These are phyloP conservation scores for Paramarasmius palmivorus DNA, from an alignment of 1,284 basidiomycete species.

Conservation along the genomic window DNA sequence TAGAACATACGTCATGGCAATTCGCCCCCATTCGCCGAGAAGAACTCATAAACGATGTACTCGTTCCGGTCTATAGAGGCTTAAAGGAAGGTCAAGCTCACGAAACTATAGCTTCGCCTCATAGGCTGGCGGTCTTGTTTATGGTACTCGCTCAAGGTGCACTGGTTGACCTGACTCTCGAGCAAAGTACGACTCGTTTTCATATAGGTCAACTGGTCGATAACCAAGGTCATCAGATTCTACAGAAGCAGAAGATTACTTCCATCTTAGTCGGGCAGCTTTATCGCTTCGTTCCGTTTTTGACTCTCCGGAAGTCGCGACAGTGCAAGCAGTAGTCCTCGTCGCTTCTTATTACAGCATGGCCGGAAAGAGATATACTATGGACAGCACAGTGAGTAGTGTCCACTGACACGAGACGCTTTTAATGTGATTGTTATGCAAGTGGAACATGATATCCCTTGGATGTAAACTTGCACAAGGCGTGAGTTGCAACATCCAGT, in stretches of 20 bases:
- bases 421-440: background rate
- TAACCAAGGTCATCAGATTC: constrained; percentile 34
- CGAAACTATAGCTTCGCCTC: constrained; percentile 42
- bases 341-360: constrained; percentile 57
- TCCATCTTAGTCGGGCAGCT: constrained; percentile 55
- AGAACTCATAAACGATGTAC: constrained; percentile 63
- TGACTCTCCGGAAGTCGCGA: constrained; percentile 61
- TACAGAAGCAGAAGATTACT: constrained; percentile 59
- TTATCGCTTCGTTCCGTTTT: constrained; percentile 60
- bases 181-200: constrained; percentile 41
- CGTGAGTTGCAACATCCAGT: constrained; percentile 35
- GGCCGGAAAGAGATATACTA: constrained; percentile 50
- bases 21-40: constrained; percentile 63
- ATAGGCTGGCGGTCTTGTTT: constrained; percentile 57
- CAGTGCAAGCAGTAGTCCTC: constrained; percentile 58
- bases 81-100: constrained; percentile 40
- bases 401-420: background rate
- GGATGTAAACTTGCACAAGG: constrained; percentile 58
- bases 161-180: constrained; percentile 62
- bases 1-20: constrained; percentile 63
- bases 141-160: constrained; percentile 62
- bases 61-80: constrained; percentile 59
- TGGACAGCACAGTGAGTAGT: constrained; percentile 43
- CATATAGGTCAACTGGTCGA: background rate
- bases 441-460: constrained; percentile 52